Evolutionary conservation across 2,329 filamentous ascomycete species (phyloP), one percentile per base, ranked within the genome.

Genomic region (Clonostachys solani): DNA sequence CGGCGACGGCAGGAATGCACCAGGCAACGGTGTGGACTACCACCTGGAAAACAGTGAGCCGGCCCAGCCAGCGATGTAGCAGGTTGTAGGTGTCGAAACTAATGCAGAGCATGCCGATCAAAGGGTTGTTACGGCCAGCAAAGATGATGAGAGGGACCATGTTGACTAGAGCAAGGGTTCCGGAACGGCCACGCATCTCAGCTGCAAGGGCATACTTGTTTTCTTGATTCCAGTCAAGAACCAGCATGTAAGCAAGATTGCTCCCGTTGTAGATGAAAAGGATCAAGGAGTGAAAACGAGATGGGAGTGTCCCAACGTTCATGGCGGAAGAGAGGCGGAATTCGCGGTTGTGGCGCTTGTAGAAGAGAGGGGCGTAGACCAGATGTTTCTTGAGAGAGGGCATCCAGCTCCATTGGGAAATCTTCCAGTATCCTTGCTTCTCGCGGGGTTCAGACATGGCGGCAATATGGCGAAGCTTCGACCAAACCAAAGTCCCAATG

Each of bases 51-150:
- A 89, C 81, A 44, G 87, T 80, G 42, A 92, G 81, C 34, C 89
- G 80, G 37, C 88, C 89, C 53, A 89, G 78, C 88, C 89, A 94
- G 53, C 89, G 67, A 51, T 73, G 70, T n/a, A 73, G 58, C 9
- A 73, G 83, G 64, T 97, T 97, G 77, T 95, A 97, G 1, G 92
- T 95, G 66, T 97, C 94, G 69, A 96, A 99, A 65, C 89, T 92
- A 63, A 97, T 86, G 57, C 86, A 82, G 48, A 97, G 77, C 34
- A 95, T 66, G 5, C 75, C 66, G 60, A 97, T 96, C 43, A 96
- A 74, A 9, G 90, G 89, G 69, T 97, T 99, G 73, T 97, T 97
- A 62, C 94, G 87, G 35, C 90, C 84, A 12, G 92, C 91, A 48
- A 97, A 81, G 53, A 97, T 80, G 58, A 97, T 79, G 33, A 96